Percentiles rank a stretch among this genome's conserved stretches.
phyloP scores from a whole-genome alignment of 2,329 filamentous ascomycete genomes.

The Aspergillus aculeatinus region DNA sequence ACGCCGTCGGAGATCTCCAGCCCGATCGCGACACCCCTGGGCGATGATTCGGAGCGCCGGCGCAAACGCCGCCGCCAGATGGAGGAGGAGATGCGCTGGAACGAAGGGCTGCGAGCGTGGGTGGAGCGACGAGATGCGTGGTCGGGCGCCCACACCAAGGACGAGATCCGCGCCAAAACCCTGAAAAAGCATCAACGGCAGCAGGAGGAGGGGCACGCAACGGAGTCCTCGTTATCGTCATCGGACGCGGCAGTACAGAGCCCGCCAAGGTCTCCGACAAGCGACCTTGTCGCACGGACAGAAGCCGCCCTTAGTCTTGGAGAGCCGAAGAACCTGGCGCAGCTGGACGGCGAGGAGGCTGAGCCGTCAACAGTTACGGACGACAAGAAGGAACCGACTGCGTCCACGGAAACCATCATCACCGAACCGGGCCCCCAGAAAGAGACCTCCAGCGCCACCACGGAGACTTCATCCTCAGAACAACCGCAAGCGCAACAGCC shows the following conservation, averaged over 20 bases:
- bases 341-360: background rate
- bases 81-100: conserved; percentile 71
- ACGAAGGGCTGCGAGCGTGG: conserved; percentile 78
- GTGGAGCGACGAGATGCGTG: conserved; percentile 75
- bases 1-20: conserved; percentile 11
- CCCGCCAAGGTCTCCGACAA: conserved; percentile 3
- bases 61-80: conserved; percentile 58
- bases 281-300: conserved; percentile 20
- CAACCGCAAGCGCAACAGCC: conserved; percentile 7
- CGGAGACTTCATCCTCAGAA: conserved; percentile 7
- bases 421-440: background rate
- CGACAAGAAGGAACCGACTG: conserved; percentile 32
- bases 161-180: conserved; percentile 25
- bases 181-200: conserved; percentile 10
- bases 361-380: conserved; percentile 26
- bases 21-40: conserved; percentile 34
- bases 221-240: background rate
- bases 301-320: conserved; percentile 25
- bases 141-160: conserved; percentile 64
- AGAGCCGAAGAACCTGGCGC: background rate
- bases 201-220: background rate
- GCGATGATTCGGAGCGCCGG: conserved; percentile 52
- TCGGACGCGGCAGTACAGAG: background rate
- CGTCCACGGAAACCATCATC: conserved; percentile 29
- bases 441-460: conserved; percentile 7